A percentile compares a stretch with the other conserved stretches of the same genome.
Conservation (phyloP, 1,284 basidiomycete species). For the Boletus semigastroideus region DNA sequence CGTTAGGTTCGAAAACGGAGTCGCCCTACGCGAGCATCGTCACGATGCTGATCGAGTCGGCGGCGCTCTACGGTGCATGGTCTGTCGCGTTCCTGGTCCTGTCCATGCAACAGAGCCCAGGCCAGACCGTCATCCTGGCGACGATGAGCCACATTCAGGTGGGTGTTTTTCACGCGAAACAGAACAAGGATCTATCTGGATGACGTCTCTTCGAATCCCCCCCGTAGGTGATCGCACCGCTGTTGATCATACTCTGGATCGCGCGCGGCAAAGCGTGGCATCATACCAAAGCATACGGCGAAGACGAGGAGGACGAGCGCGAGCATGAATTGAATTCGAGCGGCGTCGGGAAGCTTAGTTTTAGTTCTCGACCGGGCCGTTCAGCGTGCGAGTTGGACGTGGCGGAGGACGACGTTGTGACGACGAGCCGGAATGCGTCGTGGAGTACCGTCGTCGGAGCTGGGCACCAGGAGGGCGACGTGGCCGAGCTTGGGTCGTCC, state of each 20-base stretch:
- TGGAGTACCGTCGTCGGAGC: slow-evolving; percentile 11
- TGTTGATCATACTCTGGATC: slow-evolving; percentile 30
- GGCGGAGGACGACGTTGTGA: neutral
- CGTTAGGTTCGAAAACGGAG: slow-evolving; percentile 14
- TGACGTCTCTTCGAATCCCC: neutral
- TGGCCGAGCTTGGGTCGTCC: slow-evolving; percentile 15
- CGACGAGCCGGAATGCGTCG: slow-evolving; percentile 7
- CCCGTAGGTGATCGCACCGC: slow-evolving; percentile 26
- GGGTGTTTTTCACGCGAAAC: neutral
- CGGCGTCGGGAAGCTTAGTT: neutral
- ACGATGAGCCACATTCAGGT: slow-evolving; percentile 33
- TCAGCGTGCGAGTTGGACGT: neutral
- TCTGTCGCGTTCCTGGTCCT: slow-evolving; percentile 29
- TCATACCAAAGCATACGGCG: neutral
- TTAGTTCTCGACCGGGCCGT: slow-evolving; percentile 9
- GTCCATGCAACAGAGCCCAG: slow-evolving; percentile 20
- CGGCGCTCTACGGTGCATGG: slow-evolving; percentile 29
- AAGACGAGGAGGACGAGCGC: neutral
- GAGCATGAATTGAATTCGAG: neutral
- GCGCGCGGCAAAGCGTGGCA: slow-evolving; percentile 25
- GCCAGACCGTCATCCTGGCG: slow-evolving; percentile 28
- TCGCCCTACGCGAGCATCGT: slow-evolving; percentile 27
- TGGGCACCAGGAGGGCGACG: neutral
- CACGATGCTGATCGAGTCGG: slow-evolving; percentile 29
- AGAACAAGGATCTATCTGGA: neutral